phyloP scores from a whole-genome alignment of 179 eudicot species.

The Silene vulgaris region DNA sequence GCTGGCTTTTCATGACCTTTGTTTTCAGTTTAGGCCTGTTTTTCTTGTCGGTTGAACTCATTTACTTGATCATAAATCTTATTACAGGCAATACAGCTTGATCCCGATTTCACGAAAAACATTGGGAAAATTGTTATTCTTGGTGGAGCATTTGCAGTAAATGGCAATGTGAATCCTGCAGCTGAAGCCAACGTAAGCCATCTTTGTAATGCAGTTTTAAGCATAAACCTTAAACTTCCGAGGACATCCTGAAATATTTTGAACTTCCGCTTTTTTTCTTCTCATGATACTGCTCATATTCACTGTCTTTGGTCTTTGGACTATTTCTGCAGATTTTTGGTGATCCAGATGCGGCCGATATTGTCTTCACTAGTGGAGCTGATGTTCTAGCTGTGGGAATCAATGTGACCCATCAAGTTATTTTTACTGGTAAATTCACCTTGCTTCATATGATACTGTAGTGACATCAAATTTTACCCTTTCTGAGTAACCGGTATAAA shows the following conservation, averaged over 20 bases:
- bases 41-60: neutral
- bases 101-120: constrained; percentile 61
- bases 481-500: no score
- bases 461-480: neutral
- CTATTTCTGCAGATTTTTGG: constrained; percentile 70
- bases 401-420: constrained; percentile 94
- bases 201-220: neutral
- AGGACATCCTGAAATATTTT: neutral
- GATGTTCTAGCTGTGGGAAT: constrained; percentile 82
- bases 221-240: neutral
- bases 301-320: no score
- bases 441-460: neutral
- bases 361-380: constrained; percentile 92
- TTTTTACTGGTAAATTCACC: constrained; percentile 54
- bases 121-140: constrained; percentile 72
- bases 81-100: constrained; percentile 68
- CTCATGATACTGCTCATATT: neutral
- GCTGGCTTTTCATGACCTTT: neutral
- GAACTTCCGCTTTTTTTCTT: no score
- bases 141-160: constrained; percentile 93
- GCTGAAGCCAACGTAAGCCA: constrained; percentile 87
- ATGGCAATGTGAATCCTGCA: constrained; percentile 96
- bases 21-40: neutral
- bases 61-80: neutral
- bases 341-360: constrained; percentile 96